Evolutionary conservation across 495 filamentous ascomycete species (phyloP).

Genomic region (Viridothelium virens): DNA sequence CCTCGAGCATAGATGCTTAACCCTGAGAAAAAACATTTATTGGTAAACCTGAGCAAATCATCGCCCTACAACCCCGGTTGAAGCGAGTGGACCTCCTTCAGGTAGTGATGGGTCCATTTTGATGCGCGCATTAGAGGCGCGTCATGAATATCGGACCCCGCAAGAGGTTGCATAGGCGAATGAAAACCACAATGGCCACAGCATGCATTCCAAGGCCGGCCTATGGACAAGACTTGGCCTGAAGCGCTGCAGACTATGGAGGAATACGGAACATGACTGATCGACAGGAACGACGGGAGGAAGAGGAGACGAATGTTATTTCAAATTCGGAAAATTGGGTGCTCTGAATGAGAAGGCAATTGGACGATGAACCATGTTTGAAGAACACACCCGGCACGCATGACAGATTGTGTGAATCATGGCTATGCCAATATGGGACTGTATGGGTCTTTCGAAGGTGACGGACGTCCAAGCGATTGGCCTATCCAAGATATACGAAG

Average conservation of each 20-base stretch:
- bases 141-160: too few species aligned
- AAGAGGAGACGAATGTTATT: background rate
- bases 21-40: too few species aligned
- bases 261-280: background rate
- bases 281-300: background rate
- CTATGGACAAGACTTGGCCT: too few species aligned
- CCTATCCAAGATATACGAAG: background rate
- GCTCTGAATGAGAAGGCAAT: background rate
- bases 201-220: too few species aligned
- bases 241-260: background rate
- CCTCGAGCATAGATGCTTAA: too few species aligned
- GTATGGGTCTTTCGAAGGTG: background rate
- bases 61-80: too few species aligned
- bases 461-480: background rate
- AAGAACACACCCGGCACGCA: background rate
- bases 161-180: too few species aligned
- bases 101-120: too few species aligned
- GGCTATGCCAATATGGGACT: background rate
- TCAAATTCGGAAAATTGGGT: background rate
- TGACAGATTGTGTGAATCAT: background rate
- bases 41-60: too few species aligned
- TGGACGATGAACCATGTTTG: background rate
- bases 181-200: too few species aligned
- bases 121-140: too few species aligned
- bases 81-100: too few species aligned